Percentiles rank a stretch among this genome's conserved stretches.
Conservation (phyloP, 371 early-diverging fungal genomes). For the Lichtheimia ornata region DNA sequence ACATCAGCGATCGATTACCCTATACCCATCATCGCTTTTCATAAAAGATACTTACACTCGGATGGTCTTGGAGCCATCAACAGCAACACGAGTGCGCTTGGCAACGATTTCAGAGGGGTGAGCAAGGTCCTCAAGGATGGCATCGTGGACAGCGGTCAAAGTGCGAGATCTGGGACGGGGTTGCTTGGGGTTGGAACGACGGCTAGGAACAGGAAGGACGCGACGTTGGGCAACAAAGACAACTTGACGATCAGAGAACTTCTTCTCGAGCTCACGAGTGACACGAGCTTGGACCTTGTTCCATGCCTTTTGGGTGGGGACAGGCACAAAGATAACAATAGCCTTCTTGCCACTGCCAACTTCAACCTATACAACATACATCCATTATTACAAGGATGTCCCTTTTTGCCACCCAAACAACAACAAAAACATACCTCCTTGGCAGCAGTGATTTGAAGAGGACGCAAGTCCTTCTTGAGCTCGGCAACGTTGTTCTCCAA, state of each 20-base stretch:
- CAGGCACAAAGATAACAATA: constrained; percentile 95
- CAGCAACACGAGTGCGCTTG: constrained; percentile 94
- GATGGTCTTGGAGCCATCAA: constrained; percentile 91
- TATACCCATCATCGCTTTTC: neutral
- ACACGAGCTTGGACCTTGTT: constrained; percentile 93
- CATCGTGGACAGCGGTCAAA: constrained; percentile 94
- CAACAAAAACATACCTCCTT: constrained; percentile 72
- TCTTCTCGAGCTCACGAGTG: constrained; percentile 98
- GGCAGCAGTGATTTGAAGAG: constrained; percentile 90
- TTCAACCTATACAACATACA: constrained; percentile 66
- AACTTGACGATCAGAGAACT: constrained; percentile 98
- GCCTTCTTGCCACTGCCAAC: constrained; percentile 95
- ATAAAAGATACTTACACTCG: constrained; percentile 71
- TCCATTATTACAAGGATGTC: neutral
- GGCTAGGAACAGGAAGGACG: constrained; percentile 90
- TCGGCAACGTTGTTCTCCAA: constrained; percentile 92
- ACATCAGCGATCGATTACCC: too few species aligned
- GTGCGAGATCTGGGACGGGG: constrained; percentile 95
- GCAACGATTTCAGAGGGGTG: constrained; percentile 98
- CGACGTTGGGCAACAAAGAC: constrained; percentile 92
- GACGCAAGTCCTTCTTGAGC: constrained; percentile 92
- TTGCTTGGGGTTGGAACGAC: constrained; percentile 86
- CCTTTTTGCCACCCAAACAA: neutral
- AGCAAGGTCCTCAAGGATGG: constrained; percentile 94
- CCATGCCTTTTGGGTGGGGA: constrained; percentile 89